Conservation (phyloP, 495 filamentous ascomycete genomes). For the Cairneyella variabilis region DNA sequence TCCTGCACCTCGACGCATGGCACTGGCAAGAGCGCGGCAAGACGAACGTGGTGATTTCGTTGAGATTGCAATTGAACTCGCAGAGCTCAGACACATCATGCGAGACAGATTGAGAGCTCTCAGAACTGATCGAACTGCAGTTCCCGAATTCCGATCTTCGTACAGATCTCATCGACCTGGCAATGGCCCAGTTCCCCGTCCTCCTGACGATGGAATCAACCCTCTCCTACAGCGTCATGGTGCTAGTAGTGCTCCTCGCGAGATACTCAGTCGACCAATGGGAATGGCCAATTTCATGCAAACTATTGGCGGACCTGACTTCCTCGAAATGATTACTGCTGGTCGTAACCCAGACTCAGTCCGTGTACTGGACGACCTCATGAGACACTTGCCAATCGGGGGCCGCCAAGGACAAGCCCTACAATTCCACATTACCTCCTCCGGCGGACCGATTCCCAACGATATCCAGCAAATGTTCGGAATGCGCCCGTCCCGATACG, state of each 20-base stretch:
- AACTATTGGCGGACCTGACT: conserved; percentile 25
- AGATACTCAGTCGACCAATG: conserved; percentile 31
- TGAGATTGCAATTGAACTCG: too few relatives aligned
- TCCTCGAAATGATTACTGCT: conserved; percentile 53
- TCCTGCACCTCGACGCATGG: too few relatives aligned
- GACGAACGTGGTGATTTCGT: too few relatives aligned
- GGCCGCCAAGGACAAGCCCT: conserved; percentile 54
- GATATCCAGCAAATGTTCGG: conserved; percentile 59
- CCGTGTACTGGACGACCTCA: conserved; percentile 18
- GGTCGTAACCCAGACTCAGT: conserved; percentile 26
- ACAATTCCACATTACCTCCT: conserved; percentile 24
- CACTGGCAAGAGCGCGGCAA: too few relatives aligned
- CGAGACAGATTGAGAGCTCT: not conserved
- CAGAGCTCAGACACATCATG: not conserved
- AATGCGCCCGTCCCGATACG: conserved; percentile 38
- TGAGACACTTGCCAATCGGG: conserved; percentile 26
- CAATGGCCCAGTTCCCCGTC: conserved; percentile 34
- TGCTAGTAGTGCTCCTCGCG: conserved; percentile 29
- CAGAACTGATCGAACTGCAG: conserved; percentile 30
- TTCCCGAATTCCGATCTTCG: conserved; percentile 16
- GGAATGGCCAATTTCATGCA: conserved; percentile 16
- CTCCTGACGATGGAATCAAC: conserved; percentile 74
- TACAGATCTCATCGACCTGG: conserved; percentile 24
- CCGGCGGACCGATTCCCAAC: conserved; percentile 34
- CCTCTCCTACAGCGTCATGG: conserved; percentile 57